Percentiles rank a stretch among this genome's conserved stretches.
phyloP scores from a whole-genome alignment of 495 filamentous ascomycete species.

The Tetracladium marchalianum region DNA sequence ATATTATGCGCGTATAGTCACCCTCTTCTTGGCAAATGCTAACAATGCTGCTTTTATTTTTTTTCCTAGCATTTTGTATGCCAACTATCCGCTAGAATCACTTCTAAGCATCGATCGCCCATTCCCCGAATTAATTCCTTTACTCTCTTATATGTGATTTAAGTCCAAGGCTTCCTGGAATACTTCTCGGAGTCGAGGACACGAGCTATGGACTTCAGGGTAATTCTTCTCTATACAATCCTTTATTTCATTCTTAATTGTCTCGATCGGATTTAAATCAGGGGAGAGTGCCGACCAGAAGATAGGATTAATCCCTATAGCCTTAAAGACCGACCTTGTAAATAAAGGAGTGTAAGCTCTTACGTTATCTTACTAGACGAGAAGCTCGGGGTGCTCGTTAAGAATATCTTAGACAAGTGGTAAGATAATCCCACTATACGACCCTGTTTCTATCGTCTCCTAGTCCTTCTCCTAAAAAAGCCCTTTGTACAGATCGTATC shows the following conservation, averaged over 20 bases:
- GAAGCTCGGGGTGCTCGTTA: background rate
- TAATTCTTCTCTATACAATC: constrained; percentile 6
- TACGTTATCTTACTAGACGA: constrained; percentile 2
- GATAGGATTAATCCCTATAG: background rate
- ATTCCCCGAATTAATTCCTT: constrained; percentile 5
- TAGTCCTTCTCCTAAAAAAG: constrained; percentile 13
- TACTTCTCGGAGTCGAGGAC: constrained; percentile 3
- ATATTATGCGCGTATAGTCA: too few species aligned
- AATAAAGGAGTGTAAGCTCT: background rate
- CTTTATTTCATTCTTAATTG: constrained; percentile 5
- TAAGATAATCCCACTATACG: constrained; percentile 2
- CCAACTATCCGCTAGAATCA: constrained; percentile 1
- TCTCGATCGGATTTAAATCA: constrained; percentile 7
- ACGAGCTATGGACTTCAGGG: constrained; percentile 1
- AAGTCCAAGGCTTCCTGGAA: constrained; percentile 9
- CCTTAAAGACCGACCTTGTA: background rate
- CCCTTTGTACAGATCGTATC: background rate
- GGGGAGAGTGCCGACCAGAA: background rate
- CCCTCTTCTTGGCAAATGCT: too few species aligned
- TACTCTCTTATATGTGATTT: constrained; percentile 3
- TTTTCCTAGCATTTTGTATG: constrained; percentile 2
- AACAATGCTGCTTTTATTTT: background rate
- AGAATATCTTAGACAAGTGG: constrained; percentile 3
- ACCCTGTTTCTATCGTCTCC: constrained; percentile 2
- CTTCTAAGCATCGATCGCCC: constrained; percentile 1